Conservation (phyloP, 805 yeast species). For the Hanseniaspora vineae region DNA sequence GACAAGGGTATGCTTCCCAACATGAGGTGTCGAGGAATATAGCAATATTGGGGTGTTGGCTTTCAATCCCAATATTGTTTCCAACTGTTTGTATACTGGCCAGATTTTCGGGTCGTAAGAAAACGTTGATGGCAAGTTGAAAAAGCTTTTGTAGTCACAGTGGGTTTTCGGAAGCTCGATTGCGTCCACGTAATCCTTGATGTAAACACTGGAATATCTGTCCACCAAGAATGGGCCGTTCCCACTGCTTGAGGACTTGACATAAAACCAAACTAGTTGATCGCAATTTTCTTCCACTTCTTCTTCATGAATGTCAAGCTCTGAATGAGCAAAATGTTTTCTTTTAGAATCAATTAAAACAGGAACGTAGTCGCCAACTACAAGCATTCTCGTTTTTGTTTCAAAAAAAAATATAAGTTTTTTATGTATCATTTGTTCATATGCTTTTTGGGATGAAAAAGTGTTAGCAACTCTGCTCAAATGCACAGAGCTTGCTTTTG, state of each 20-base stretch:
- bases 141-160: constrained; percentile 34
- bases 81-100: constrained; percentile 37
- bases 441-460: constrained; percentile 17
- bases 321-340: not conserved
- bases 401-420: constrained; percentile 55
- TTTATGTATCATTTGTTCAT: constrained; percentile 30
- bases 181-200: constrained; percentile 46
- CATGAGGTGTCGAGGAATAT: constrained; percentile 56
- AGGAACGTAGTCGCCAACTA: constrained; percentile 59
- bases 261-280: constrained; percentile 74
- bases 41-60: constrained; percentile 53
- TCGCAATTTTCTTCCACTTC: constrained; percentile 32
- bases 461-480: constrained; percentile 18
- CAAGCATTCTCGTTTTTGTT: constrained; percentile 41
- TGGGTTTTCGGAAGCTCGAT: constrained; percentile 22
- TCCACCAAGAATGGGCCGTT: constrained; percentile 11
- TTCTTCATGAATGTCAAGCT: not conserved
- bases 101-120: constrained; percentile 24
- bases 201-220: constrained; percentile 37
- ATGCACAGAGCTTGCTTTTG: constrained; percentile 13
- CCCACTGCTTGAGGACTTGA: constrained; percentile 38
- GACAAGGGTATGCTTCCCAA: constrained; percentile 66
- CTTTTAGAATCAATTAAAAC: constrained; percentile 48
- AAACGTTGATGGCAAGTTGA: constrained; percentile 30
- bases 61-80: constrained; percentile 34